A percentile compares a stretch with the other conserved stretches of the same genome.
Evolutionary conservation across 78 protist genomes (phyloP).

Genomic region (Polysphondylium violaceum): DNA sequence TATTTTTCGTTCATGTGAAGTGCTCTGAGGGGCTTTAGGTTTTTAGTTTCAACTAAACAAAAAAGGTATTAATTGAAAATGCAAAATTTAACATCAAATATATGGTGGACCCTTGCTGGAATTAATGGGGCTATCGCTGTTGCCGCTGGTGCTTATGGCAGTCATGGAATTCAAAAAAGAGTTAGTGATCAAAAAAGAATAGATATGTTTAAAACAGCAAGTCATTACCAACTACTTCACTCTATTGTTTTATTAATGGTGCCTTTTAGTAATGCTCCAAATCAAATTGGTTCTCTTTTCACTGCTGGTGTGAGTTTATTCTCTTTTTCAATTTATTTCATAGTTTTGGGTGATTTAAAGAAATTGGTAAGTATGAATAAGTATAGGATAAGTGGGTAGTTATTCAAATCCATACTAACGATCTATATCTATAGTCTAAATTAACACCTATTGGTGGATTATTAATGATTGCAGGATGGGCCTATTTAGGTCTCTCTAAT

Average conservation of each 20-base stretch:
- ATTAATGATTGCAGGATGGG: conserved; percentile 74
- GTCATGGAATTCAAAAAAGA: conserved; percentile 68
- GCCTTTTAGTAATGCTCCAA: conserved; percentile 7
- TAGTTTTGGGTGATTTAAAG: conserved; percentile 28
- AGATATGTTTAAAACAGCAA: conserved; percentile 56
- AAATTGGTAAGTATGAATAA: not conserved
- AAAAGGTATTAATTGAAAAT: too few relatives aligned
- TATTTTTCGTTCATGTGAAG: not conserved
- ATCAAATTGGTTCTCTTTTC: conserved; percentile 33
- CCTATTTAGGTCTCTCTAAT: conserved; percentile 27
- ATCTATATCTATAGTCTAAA: conserved; percentile 35
- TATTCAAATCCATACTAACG: not conserved
- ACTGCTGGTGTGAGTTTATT: conserved; percentile 57
- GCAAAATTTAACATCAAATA: too few relatives aligned
- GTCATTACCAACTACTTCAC: conserved; percentile 73
- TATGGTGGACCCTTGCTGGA: conserved; percentile 74
- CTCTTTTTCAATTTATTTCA: conserved; percentile 67
- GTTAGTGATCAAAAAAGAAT: conserved; percentile 24
- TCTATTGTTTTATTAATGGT: conserved; percentile 45
- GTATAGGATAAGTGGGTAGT: not conserved
- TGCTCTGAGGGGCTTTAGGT: not conserved
- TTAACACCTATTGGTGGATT: conserved; percentile 84
- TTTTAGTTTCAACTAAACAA: too few relatives aligned
- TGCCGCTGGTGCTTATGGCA: conserved; percentile 60
- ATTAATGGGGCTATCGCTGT: conserved; percentile 13